Evolutionary conservation across 2,329 filamentous ascomycete genomes (phyloP).

Genomic region (Aspergillus aculeatinus): DNA sequence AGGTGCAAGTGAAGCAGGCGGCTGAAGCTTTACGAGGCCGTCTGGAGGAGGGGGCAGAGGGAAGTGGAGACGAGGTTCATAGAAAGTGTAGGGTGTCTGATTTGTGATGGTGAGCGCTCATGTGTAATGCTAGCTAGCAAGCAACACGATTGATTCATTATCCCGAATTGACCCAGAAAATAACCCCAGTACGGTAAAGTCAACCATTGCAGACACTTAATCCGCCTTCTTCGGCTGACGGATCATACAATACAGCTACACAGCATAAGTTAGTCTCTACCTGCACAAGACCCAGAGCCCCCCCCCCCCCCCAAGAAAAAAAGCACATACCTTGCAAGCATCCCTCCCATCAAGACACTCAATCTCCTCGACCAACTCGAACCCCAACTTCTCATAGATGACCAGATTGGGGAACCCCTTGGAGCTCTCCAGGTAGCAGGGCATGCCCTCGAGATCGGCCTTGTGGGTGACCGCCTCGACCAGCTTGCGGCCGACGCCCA

Average conservation of each 20-base stretch:
- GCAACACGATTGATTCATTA: background rate
- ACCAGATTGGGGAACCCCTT: conserved; percentile 66
- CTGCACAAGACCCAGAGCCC: background rate
- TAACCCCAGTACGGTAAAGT: background rate
- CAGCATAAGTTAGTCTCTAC: conserved; percentile 1
- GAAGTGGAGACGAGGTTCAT: no score
- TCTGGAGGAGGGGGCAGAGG: no score
- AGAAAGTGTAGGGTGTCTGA: no score
- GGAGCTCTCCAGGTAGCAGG: conserved; percentile 70
- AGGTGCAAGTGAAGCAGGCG: no score
- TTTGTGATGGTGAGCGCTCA: background rate
- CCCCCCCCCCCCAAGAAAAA: no score
- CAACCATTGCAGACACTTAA: background rate
- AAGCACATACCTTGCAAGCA: conserved; percentile 48
- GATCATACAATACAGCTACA: conserved; percentile 26
- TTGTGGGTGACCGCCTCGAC: conserved; percentile 62
- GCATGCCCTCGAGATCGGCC: conserved; percentile 64
- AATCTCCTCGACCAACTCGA: conserved; percentile 64
- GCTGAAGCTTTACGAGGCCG: no score
- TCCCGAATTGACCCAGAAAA: background rate
- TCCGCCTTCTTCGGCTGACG: conserved; percentile 20
- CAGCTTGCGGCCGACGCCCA: conserved; percentile 64
- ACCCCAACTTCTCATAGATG: conserved; percentile 71
- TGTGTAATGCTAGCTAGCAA: background rate
- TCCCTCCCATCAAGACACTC: conserved; percentile 64